These are phyloP conservation scores for Yamadazyma buinensis DNA, from an alignment of 1,139 yeast genomes.

Conservation along the genomic window DNA sequence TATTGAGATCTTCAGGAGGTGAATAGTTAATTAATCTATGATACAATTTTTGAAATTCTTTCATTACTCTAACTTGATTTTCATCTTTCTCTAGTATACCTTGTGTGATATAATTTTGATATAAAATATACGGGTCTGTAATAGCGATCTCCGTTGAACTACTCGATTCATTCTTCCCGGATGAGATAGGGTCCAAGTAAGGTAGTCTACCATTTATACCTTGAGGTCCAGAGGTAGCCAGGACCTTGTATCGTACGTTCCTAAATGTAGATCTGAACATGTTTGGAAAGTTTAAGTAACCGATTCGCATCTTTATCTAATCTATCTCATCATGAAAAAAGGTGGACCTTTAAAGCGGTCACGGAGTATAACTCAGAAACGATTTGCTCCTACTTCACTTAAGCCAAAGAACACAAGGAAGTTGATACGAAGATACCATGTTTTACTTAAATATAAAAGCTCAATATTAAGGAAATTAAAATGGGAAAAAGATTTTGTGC, in stretches of 20 bases:
- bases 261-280: constrained; percentile 1
- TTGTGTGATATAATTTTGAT: constrained; percentile 48
- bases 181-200: neutral
- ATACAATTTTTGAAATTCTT: constrained; percentile 62
- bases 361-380: constrained; percentile 17
- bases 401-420: constrained; percentile 68
- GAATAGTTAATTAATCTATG: constrained; percentile 55
- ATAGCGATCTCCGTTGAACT: constrained; percentile 29
- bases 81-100: constrained; percentile 55
- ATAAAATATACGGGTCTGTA: constrained; percentile 62
- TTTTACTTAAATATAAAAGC: constrained; percentile 49
- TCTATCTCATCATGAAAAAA: constrained; percentile 3
- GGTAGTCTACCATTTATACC: constrained; percentile 36
- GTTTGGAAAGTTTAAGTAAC: neutral
- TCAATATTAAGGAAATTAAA: constrained; percentile 30
- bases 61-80: constrained; percentile 58
- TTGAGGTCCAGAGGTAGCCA: constrained; percentile 25
- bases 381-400: constrained; percentile 28
- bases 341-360: constrained; percentile 10
- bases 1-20: constrained; percentile 51
- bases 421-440: constrained; percentile 66
- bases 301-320: constrained; percentile 5
- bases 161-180: constrained; percentile 4
- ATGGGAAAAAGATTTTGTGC: constrained; percentile 4
- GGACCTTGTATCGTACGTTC: neutral